Base-by-base conservation (phyloP, 345 rosid species). In the Lepidium sativum region DNA sequence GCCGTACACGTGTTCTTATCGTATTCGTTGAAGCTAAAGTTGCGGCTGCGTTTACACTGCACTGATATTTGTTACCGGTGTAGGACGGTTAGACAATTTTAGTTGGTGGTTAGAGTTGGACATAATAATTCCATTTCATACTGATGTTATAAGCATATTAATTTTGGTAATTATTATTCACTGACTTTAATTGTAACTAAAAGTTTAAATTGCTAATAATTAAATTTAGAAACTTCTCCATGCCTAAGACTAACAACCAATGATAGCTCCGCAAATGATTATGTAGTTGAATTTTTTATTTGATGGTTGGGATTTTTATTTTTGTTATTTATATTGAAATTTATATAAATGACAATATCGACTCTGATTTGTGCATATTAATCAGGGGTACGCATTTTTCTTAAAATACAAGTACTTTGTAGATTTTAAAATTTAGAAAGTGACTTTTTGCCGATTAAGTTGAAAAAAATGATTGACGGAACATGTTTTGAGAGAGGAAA, bases 41-140 rank as follows among this genome's bases (percentile, higher is more conserved):
- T 41, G 8, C 48, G 63, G 63, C 71, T 44, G n/a, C n/a, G n/a
- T n/a, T n/a, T n/a, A n/a, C n/a, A n/a, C n/a, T n/a, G n/a, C n/a
- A n/a, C n/a, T n/a, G n/a, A n/a, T n/a, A n/a, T n/a, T n/a, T n/a
- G n/a, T n/a, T n/a, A n/a, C n/a, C n/a, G n/a, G n/a, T n/a, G n/a
- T n/a, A n/a, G n/a, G n/a, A n/a, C n/a, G n/a, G n/a, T n/a, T 23
- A 43, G 31, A 16, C n/a, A n/a, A 31, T 8, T 20, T 2, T 63
- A 50, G 68, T 42, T 69, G 20, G 55, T 44, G 8, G 35, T 44
- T 70, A 50, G 56, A 44, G 27, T 35, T 70, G 57, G 56, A 44
- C 23, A 52, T 69, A 13, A 25, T 29, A 38, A 45, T 45, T 27
- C 31, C 31, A 27, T 27, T 27, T 67, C 12, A 15, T 35, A 44